Percentiles rank a stretch among this genome's conserved stretches.
Evolutionary conservation across 2,329 filamentous ascomycete genomes (phyloP).

Genomic region (Penicillium sumatraense): DNA sequence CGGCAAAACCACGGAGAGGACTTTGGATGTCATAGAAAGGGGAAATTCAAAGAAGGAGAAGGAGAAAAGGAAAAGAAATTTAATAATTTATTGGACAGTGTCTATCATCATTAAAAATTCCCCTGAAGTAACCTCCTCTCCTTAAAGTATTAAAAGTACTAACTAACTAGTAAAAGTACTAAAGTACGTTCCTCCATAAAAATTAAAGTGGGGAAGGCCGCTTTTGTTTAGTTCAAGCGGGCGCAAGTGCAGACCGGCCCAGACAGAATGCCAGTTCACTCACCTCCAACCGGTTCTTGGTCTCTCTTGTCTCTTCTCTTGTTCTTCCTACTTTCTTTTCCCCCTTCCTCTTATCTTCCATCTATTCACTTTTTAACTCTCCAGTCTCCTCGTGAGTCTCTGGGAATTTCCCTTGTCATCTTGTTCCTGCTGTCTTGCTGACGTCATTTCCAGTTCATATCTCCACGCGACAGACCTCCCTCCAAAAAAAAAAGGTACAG

Average conservation of each 20-base stretch:
- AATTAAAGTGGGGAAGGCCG: too few relatives aligned
- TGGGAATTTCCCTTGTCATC: neutral
- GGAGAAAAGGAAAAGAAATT: neutral
- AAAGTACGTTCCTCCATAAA: too few relatives aligned
- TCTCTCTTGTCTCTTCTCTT: neutral
- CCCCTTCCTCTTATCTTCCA: neutral
- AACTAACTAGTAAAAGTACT: too few relatives aligned
- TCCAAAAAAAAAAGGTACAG: neutral
- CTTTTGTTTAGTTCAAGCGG: too few relatives aligned
- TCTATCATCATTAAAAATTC: neutral
- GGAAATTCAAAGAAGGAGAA: neutral
- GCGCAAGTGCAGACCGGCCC: too few relatives aligned
- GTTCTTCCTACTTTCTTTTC: neutral
- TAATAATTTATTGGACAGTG: too few relatives aligned
- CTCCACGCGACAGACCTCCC: neutral
- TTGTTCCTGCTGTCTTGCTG: neutral
- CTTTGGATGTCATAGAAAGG: slow-evolving; percentile 31
- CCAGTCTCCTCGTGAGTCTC: neutral
- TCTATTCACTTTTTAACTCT: neutral
- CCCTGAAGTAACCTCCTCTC: too few relatives aligned
- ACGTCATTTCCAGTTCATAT: neutral
- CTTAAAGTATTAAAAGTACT: too few relatives aligned
- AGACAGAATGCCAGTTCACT: too few relatives aligned
- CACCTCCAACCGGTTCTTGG: too few relatives aligned
- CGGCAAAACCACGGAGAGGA: slow-evolving; percentile 24